phyloP scores from a whole-genome alignment of 805 yeast species.

The Sugiyamaella marilandica region DNA sequence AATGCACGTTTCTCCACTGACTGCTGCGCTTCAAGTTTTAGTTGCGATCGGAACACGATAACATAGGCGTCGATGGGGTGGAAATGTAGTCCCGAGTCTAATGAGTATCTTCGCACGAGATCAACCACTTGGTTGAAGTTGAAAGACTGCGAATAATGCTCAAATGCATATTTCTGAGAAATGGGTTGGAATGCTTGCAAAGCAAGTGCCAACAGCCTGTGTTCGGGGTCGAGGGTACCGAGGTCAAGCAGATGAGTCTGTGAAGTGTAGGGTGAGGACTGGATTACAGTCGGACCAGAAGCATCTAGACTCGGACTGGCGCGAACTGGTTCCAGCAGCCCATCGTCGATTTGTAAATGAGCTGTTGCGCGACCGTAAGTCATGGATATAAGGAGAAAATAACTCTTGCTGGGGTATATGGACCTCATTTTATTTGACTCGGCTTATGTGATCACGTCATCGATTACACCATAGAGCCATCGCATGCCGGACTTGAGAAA shows the following conservation, averaged over 20 bases:
- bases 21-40: conserved; percentile 29
- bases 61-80: conserved; percentile 28
- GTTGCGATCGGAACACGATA: conserved; percentile 35
- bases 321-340: conserved; percentile 20
- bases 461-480: background rate
- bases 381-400: background rate
- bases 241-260: conserved; percentile 30
- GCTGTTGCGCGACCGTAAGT: conserved; percentile 6
- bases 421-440: background rate
- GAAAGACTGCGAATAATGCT: conserved; percentile 29
- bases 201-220: conserved; percentile 31
- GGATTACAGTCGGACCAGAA: conserved; percentile 10
- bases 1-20: conserved; percentile 28
- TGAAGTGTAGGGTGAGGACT: conserved; percentile 35
- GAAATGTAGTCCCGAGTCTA: conserved; percentile 2
- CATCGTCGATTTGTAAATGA: conserved; percentile 21
- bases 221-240: conserved; percentile 23
- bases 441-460: background rate
- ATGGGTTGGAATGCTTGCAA: conserved; percentile 29
- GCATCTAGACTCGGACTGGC: background rate
- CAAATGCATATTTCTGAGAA: conserved; percentile 27
- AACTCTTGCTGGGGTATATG: background rate
- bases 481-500: background rate
- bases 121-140: conserved; percentile 28
- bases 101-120: conserved; percentile 14